A percentile compares a stretch with the other conserved stretches of the same genome.
Evolutionary conservation across 2,329 filamentous ascomycete genomes (phyloP).

Genomic region (Trichoderma sp.): DNA sequence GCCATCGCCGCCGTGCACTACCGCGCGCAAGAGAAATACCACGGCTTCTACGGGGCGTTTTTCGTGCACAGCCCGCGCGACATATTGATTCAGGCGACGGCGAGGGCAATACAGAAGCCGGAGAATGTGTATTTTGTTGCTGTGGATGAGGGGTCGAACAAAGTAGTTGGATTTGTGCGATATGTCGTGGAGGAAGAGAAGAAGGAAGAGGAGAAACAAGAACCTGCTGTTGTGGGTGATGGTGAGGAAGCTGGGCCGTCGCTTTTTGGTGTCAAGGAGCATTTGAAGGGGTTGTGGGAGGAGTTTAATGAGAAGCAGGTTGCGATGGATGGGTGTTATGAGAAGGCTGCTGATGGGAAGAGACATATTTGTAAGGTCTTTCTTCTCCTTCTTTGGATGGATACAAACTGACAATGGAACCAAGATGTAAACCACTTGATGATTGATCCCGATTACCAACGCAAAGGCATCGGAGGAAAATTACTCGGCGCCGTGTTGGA

Average conservation of each 20-base stretch:
- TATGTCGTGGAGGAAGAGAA: constrained; percentile 1
- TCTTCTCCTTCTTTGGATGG: not conserved
- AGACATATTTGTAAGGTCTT: constrained; percentile 23
- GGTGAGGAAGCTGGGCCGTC: constrained; percentile 5
- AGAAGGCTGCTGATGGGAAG: constrained; percentile 20
- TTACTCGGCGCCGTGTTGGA: constrained; percentile 20
- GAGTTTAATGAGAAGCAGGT: constrained; percentile 21
- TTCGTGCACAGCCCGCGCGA: constrained; percentile 21
- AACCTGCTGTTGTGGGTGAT: not conserved
- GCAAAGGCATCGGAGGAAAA: constrained; percentile 22
- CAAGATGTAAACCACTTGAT: constrained; percentile 26
- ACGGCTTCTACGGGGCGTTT: constrained; percentile 25
- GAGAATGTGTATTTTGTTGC: constrained; percentile 10
- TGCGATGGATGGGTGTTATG: constrained; percentile 25
- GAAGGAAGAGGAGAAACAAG: not conserved
- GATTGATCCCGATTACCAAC: constrained; percentile 25
- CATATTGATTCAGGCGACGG: constrained; percentile 15
- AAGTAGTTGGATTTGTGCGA: constrained; percentile 16
- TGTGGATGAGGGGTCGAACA: not conserved
- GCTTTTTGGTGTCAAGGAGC: constrained; percentile 21
- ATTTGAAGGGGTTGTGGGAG: constrained; percentile 25
- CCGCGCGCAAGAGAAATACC: constrained; percentile 21
- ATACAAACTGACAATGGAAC: not conserved
- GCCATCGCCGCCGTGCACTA: constrained; percentile 23
- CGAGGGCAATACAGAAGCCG: not conserved